Evolutionary conservation across 179 eudicot species (phyloP), one percentile per base, ranked within the genome.

Genomic region (Beta macrorhiza): DNA sequence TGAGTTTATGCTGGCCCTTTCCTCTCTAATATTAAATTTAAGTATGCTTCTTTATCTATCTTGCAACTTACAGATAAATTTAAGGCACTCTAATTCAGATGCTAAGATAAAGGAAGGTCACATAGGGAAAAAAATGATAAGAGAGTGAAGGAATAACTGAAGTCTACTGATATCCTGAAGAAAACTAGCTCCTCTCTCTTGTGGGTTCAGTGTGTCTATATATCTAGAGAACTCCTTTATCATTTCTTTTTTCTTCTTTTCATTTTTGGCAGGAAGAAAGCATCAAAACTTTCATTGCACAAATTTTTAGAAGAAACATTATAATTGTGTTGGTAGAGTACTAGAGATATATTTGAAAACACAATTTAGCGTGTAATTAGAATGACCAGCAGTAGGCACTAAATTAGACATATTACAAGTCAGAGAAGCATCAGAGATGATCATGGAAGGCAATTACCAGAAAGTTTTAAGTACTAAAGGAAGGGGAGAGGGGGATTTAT

Each of bases 1-100:
- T 68, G 82, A 67, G 16, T 78, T 83, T 19, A 64, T 69, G 59
- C 20, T n/a, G 52, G 15, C 11, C 29, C 16, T 79, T 72, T 19
- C 56, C 51, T 59, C 56, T 61, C 42, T 74, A 13, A 25, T 64
- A 3, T 11, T n/a, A 17, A 12, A 14, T 82, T 65, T 22, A 58
- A 19, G 29, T 59, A 11, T 64, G 71, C 20, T 15, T 9, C 70
- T 56, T 57, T 13, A 37, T 17, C 9, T 37, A 44, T 67, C 37
- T 32, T 80, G 59, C 53, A 56, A 1, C 6, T 20, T n/a, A 79
- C 14, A 32, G 11, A 20, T 45, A 5, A 2, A 14, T 51, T 3
- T 75, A 16, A 74, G 20, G 0, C 7, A 32, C 3, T 14, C 37
- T 4, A 1, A 20, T 74, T 25, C 9, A 17, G 17, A 42, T 10